These are phyloP conservation scores for Proliferodiscus dingleyae DNA, from an alignment of 2,329 filamentous ascomycete species.

Conservation along the genomic window DNA sequence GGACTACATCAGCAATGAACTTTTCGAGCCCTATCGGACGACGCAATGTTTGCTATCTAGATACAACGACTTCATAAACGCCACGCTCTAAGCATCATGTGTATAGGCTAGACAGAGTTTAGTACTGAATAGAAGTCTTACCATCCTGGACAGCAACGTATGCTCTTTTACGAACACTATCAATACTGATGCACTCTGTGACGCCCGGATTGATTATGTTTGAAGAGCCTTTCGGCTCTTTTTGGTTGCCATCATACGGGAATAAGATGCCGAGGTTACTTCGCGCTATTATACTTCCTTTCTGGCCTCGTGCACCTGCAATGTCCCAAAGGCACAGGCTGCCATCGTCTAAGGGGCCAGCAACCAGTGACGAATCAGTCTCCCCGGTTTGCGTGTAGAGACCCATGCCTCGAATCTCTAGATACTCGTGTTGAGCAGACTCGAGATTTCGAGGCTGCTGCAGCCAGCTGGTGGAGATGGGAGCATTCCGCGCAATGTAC, in stretches of 20 bases:
- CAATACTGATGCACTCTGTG: conserved; percentile 78
- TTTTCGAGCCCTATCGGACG: background rate
- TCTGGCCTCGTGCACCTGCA: conserved; percentile 47
- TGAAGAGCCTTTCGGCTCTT: conserved; percentile 43
- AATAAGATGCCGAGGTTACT: conserved; percentile 66
- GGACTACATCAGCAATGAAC: conserved; percentile 17
- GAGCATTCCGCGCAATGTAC: conserved; percentile 76
- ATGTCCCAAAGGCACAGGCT: conserved; percentile 85
- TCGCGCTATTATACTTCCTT: conserved; percentile 59
- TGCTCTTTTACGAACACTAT: conserved; percentile 60
- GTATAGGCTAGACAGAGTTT: too few species aligned
- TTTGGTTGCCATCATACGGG: conserved; percentile 40
- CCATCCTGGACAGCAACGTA: conserved; percentile 76
- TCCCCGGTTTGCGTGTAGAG: conserved; percentile 54
- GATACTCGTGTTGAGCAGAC: conserved; percentile 39
- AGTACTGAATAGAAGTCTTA: conserved; percentile 33
- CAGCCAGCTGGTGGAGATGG: conserved; percentile 72
- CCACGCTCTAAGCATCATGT: too few species aligned
- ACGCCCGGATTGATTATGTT: conserved; percentile 68
- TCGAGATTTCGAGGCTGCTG: conserved; percentile 51
- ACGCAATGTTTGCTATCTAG: background rate
- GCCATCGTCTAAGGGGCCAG: conserved; percentile 80
- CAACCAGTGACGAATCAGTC: conserved; percentile 53
- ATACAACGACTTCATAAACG: background rate
- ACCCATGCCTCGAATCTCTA: conserved; percentile 70